Base-by-base conservation (phyloP, 805 yeast genomes). In the Yarrowia sp. region DNA sequence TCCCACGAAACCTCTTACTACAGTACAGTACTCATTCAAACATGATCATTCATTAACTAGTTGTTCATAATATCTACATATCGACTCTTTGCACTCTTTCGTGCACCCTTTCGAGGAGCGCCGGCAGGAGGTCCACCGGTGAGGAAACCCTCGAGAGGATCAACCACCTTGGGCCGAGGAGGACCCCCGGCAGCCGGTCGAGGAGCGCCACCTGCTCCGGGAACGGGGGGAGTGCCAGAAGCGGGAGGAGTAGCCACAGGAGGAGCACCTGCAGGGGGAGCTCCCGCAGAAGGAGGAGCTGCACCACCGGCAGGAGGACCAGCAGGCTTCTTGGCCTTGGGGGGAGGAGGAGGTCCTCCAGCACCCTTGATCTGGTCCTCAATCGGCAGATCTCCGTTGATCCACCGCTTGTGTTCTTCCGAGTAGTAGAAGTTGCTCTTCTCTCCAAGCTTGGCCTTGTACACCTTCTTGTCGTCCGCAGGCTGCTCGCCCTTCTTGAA, bases 371-470 rank as follows among this genome's bases (percentile, higher is more conserved):
- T 78, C 43, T 67, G 68, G 24, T 70, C 72, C 24, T 74, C 76
- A 56, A 69, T 71, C 7, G 79, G 78, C 13, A 73, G 86, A 70
- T 86, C 85, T 67, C 85, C 85, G 74, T 91, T 88, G 65, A 95
- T 86, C 97, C 98, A 95, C 73, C 97, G 84, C 75, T 89, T 87
- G 74, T 89, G 83, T 69, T 89, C 86, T 73, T 91, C 94, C 78
- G 93, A 97, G 76, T 86, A 95, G 73, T 85, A 84, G 75, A 95
- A 89, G 17, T 85, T 80, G 74, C 83, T 89, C 69, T 86, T 84
- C 68, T 89, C 91, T 13, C 98, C 99, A 66, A 95, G 79, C 72
- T 95, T 92, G 43, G 97, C 98, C 70, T 86, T 85, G 70, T 87
- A 83, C 0, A 92, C 90, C 74, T 90, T 91, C 65, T 86, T 90